Conservation (phyloP, 106 monocot species). For the Platanthera zijinensis region DNA sequence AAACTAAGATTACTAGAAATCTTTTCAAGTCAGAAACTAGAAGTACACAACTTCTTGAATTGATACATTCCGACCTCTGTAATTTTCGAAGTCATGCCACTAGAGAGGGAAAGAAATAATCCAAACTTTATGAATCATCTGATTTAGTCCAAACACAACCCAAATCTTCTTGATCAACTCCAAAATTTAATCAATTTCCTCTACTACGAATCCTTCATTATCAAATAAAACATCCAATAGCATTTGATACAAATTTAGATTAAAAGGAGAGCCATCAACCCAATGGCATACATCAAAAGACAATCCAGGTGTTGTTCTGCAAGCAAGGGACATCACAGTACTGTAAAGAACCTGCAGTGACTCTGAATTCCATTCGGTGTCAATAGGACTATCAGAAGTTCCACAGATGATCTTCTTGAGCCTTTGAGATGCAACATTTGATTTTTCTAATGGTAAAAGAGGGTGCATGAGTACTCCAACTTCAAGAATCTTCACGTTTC, state of each 20-base stretch:
- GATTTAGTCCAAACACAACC: slow-evolving; percentile 70
- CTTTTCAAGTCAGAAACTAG: too few relatives aligned
- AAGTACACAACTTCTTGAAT: too few relatives aligned
- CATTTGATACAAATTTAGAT: slow-evolving; percentile 76
- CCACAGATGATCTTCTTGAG: slow-evolving; percentile 59
- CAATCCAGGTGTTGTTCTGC: slow-evolving; percentile 56
- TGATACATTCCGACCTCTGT: too few relatives aligned
- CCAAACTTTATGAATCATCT: slow-evolving; percentile 82
- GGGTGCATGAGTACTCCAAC: slow-evolving; percentile 77
- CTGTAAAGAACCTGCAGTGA: slow-evolving; percentile 80
- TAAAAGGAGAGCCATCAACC: slow-evolving; percentile 88
- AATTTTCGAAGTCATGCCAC: too few relatives aligned
- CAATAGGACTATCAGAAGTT: slow-evolving; percentile 61
- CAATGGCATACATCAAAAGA: slow-evolving; percentile 64
- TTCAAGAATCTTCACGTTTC: slow-evolving; percentile 82
- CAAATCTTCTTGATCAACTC: slow-evolving; percentile 93
- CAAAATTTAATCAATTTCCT: slow-evolving; percentile 81
- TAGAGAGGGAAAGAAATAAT: too few relatives aligned
- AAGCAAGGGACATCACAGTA: slow-evolving; percentile 75
- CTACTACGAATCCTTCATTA: slow-evolving; percentile 66
- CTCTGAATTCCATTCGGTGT: slow-evolving; percentile 85
- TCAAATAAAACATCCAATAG: slow-evolving; percentile 77
- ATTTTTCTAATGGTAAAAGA: slow-evolving; percentile 43
- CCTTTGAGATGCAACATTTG: slow-evolving; percentile 54
- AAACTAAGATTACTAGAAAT: too few relatives aligned